Evolutionary conservation across 495 filamentous ascomycete species (phyloP), one percentile per base, ranked within the genome.

Genomic region (Talaromyces trachyspermus): DNA sequence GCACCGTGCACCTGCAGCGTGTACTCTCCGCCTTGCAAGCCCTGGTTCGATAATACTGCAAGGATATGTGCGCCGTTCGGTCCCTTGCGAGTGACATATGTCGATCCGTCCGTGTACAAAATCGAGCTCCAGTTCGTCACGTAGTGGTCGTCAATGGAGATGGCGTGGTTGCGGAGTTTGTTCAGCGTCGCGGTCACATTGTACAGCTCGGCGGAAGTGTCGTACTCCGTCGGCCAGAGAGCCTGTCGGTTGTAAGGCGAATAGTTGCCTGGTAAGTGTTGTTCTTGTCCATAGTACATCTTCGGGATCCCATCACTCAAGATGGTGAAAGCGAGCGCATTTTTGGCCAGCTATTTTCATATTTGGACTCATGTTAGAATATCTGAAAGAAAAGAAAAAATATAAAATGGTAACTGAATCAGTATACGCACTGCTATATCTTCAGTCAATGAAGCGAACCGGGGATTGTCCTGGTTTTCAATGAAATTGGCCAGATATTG

Each of bases 391-490:
- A n/a, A n/a, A n/a, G n/a, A n/a, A n/a, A n/a, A n/a, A n/a, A n/a
- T n/a, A n/a, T n/a, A n/a, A n/a, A n/a, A n/a, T n/a, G n/a, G n/a
- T 12, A 29, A 18, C 18, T 7, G 8, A 19, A 24, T 24, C 10
- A 39, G 33, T 43, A 45, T 44, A 49, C 57, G 26, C 29, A 63
- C 63, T n/a, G 62, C 48, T 15, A 60, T 53, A 52, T 85, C 81
- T 12, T 64, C 58, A 22, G 74, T 80, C 33, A 64, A 54, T 18
- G 69, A 76, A 3, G 80, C 56, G 59, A 83, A 84, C 4, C 82
- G 72, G 9, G 71, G 58, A 12, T 74, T 64, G 55, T 88, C 84
- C 51, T 88, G 84, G 55, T 86, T 88, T 54, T 87, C 84, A 9
- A 77, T 45, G 64, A 88, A 88, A 5, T 70, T 78, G 17, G 81